phyloP scores from a whole-genome alignment of 345 rosid species.

The Acer yangbiense region DNA sequence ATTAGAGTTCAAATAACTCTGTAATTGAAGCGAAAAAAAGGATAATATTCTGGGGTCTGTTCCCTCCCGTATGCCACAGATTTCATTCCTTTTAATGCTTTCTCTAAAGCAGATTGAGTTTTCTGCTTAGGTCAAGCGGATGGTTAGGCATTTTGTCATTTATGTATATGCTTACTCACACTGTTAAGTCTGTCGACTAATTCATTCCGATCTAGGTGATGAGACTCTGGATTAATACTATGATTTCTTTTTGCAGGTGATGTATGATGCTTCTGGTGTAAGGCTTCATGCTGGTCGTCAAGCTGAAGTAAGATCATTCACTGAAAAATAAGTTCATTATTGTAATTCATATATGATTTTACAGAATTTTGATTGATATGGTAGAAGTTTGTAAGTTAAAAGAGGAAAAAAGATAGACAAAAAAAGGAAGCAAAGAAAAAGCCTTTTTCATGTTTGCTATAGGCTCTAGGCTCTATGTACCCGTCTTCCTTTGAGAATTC shows the following conservation, averaged over 20 bases:
- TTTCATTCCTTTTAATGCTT: neutral
- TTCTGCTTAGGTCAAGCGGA: neutral
- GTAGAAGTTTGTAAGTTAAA: neutral
- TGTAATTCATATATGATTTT: neutral
- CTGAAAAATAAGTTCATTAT: neutral
- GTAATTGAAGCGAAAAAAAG: neutral
- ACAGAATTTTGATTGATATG: neutral
- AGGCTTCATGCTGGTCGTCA: constrained; percentile 75
- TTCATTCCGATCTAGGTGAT: neutral
- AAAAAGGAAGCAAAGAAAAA: no score
- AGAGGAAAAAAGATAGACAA: neutral
- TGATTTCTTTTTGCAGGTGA: constrained; percentile 44
- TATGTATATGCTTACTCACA: neutral
- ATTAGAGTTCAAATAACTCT: neutral
- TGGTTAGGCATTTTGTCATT: neutral
- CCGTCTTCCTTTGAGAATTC: neutral
- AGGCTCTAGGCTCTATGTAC: neutral
- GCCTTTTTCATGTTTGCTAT: neutral
- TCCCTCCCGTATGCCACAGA: neutral
- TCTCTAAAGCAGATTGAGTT: neutral
- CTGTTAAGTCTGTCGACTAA: neutral
- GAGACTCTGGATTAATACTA: constrained; percentile 9
- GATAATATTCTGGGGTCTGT: neutral
- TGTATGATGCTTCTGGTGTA: constrained; percentile 75
- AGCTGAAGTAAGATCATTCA: constrained; percentile 51